These are phyloP conservation scores for Mallotus japonicus DNA, from an alignment of 441 rosid genomes.

Conservation along the genomic window DNA sequence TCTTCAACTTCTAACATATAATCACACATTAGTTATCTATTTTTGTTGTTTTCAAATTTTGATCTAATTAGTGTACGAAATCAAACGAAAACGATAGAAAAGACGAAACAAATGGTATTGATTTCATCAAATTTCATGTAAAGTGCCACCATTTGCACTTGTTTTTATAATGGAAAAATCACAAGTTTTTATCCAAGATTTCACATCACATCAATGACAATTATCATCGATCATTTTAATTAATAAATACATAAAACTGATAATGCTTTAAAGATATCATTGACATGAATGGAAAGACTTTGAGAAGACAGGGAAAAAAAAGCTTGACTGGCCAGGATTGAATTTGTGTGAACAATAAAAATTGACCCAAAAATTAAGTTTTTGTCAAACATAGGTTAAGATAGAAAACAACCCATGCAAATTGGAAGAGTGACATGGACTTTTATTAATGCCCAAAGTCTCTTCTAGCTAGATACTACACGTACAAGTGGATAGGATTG, in stretches of 20 bases:
- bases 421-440: constrained; percentile 23
- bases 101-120: neutral
- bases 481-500: neutral
- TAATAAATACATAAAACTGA: too few species aligned
- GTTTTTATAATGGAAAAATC: neutral
- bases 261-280: neutral
- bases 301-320: neutral
- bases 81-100: neutral
- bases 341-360: neutral
- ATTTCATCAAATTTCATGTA: neutral
- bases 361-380: neutral
- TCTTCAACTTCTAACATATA: too few species aligned
- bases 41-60: too few species aligned
- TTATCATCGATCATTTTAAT: neutral
- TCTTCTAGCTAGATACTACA: neutral
- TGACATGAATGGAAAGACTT: neutral
- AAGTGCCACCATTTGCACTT: constrained; percentile 3
- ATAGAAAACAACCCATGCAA: constrained; percentile 9
- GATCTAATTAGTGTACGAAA: neutral
- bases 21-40: too few species aligned
- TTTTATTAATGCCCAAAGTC: neutral
- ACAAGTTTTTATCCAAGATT: neutral
- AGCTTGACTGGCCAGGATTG: neutral
- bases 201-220: neutral
- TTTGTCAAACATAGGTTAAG: neutral